Percentiles rank a stretch among this genome's conserved stretches.
Evolutionary conservation across 2,329 filamentous ascomycete genomes (phyloP).

Genomic region (Berkeleyomyces rouxiae): DNA sequence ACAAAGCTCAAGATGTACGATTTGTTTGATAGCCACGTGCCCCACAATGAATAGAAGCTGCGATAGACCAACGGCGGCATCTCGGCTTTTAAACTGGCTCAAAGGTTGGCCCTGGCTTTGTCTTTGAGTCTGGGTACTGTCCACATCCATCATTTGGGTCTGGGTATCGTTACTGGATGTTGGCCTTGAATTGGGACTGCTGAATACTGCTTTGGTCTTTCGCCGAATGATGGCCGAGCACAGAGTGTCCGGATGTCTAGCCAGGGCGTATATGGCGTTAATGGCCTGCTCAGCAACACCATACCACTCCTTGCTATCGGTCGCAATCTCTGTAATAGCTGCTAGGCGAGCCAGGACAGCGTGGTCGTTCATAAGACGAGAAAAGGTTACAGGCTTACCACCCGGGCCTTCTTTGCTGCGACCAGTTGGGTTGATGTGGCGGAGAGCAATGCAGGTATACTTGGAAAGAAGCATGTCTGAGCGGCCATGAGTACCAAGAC

Average conservation of each 20-base stretch:
- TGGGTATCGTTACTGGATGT: slow-evolving; percentile 22
- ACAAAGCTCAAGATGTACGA: slow-evolving; percentile 93
- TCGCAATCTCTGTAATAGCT: slow-evolving; percentile 68
- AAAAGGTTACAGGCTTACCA: slow-evolving; percentile 49
- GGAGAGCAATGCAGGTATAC: slow-evolving; percentile 85
- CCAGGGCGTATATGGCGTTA: slow-evolving; percentile 82
- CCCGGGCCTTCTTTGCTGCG: slow-evolving; percentile 46
- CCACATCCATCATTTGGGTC: slow-evolving; percentile 19
- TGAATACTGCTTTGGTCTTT: slow-evolving; percentile 72
- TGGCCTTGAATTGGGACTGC: slow-evolving; percentile 22
- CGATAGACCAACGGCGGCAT: slow-evolving; percentile 60
- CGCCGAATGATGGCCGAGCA: slow-evolving; percentile 81
- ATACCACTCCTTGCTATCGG: slow-evolving; percentile 89
- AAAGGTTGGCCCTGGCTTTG: slow-evolving; percentile 26
- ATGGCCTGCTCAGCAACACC: slow-evolving; percentile 93
- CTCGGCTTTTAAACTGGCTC: slow-evolving; percentile 27
- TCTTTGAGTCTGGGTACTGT: slow-evolving; percentile 16
- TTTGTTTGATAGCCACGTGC: slow-evolving; percentile 95
- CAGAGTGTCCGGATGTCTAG: slow-evolving; percentile 83
- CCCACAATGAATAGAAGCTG: slow-evolving; percentile 91
- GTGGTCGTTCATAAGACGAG: slow-evolving; percentile 80
- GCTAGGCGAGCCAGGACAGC: slow-evolving; percentile 68
- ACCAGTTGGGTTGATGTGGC: slow-evolving; percentile 73
- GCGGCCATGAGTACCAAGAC: slow-evolving; percentile 64
- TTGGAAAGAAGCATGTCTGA: slow-evolving; percentile 78